Evolutionary conservation across 257 asterid species (phyloP).

Genomic region (Nicotiana otophora): DNA sequence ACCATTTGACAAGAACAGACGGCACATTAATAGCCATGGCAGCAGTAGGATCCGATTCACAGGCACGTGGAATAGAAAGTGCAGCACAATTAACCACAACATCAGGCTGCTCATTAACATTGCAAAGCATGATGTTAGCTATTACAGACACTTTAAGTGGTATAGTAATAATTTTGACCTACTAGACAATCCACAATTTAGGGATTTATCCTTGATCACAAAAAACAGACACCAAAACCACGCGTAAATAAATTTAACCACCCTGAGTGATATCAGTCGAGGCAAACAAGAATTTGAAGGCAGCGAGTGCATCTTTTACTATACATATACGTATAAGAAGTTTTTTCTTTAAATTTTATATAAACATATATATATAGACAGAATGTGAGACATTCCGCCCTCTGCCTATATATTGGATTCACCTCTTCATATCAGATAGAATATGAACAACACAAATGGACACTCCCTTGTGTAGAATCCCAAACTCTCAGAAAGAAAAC

Average conservation of each 20-base stretch:
- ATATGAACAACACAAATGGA: neutral
- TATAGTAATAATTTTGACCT: neutral
- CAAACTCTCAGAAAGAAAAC: neutral
- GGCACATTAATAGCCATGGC: slow-evolving; percentile 93
- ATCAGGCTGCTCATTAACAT: slow-evolving; percentile 62
- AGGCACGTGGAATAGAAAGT: slow-evolving; percentile 76
- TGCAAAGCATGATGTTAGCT: neutral
- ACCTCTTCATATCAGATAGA: neutral
- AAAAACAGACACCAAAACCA: neutral
- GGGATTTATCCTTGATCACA: neutral
- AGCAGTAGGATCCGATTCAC: slow-evolving; percentile 77
- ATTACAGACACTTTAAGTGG: neutral
- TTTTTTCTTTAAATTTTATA: neutral
- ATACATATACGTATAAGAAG: neutral
- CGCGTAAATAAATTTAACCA: neutral
- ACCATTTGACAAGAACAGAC: slow-evolving; percentile 65
- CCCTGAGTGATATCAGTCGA: neutral
- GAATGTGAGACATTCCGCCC: neutral
- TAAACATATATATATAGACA: neutral
- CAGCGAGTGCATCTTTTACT: neutral
- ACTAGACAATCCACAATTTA: neutral
- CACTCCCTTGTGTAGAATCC: neutral
- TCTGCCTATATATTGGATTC: neutral
- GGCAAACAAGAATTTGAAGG: neutral
- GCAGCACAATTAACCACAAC: slow-evolving; percentile 96